Conservation (phyloP, 2,329 filamentous ascomycete genomes). For the Escovopsis weberi region DNA sequence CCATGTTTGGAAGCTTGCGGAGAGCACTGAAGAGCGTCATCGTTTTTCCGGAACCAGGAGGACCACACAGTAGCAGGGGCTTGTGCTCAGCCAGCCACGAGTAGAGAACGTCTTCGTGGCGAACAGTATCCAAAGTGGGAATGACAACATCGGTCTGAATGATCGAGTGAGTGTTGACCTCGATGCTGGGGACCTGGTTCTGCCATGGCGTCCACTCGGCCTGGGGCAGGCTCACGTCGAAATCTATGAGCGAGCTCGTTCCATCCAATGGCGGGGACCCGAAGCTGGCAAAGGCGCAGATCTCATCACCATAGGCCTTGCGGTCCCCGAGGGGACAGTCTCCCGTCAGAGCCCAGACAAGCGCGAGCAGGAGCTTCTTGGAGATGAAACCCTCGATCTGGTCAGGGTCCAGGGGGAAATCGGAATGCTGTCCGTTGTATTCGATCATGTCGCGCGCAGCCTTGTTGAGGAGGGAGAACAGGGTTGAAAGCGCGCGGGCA, state of each 20-base stretch:
- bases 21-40: slow-evolving; percentile 99
- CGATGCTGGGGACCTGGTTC: slow-evolving; percentile 81
- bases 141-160: slow-evolving; percentile 98
- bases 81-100: slow-evolving; percentile 99
- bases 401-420: slow-evolving; percentile 83
- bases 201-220: slow-evolving; percentile 91
- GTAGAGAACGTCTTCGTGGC: slow-evolving; percentile 97
- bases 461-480: slow-evolving; percentile 95
- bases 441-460: slow-evolving; percentile 82
- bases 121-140: slow-evolving; percentile 89
- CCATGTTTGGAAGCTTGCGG: slow-evolving; percentile 95
- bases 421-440: slow-evolving; percentile 86
- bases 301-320: slow-evolving; percentile 74
- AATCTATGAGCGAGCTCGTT: slow-evolving; percentile 82
- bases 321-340: slow-evolving; percentile 83
- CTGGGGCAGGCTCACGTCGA: slow-evolving; percentile 74
- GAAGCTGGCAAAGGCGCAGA: slow-evolving; percentile 71
- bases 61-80: slow-evolving; percentile 87
- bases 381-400: slow-evolving; percentile 80
- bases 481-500: slow-evolving; percentile 75
- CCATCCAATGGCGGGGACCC: slow-evolving; percentile 71
- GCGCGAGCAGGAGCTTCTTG: slow-evolving; percentile 83
- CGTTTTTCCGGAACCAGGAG: slow-evolving; percentile 96
- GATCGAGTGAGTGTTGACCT: slow-evolving; percentile 96
- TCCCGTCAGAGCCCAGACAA: slow-evolving; percentile 92